Conservation (phyloP, 2,329 filamentous ascomycete genomes). For the Arthrobotrys pseudoclavata region DNA sequence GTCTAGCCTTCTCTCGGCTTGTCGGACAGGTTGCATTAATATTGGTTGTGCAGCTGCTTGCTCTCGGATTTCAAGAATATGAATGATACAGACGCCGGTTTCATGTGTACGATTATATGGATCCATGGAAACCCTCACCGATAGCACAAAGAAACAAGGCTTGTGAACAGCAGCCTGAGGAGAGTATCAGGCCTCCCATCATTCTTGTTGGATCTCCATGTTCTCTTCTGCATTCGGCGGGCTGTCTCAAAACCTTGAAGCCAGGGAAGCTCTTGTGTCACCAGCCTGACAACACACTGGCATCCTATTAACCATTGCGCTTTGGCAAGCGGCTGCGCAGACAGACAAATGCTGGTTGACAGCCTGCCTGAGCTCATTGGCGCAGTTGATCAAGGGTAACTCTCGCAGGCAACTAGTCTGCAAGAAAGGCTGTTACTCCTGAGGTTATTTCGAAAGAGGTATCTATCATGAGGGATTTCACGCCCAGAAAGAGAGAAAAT, state of each 20-base stretch:
- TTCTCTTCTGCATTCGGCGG: conserved; percentile 45
- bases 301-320: conserved; percentile 8
- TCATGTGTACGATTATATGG: conserved; percentile 56
- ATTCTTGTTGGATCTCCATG: conserved; percentile 33
- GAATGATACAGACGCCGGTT: conserved; percentile 49
- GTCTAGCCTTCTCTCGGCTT: conserved; percentile 15
- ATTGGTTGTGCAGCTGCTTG: conserved; percentile 1
- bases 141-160: conserved; percentile 30
- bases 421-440: conserved; percentile 1
- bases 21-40: conserved; percentile 8
- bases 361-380: not conserved
- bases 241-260: conserved; percentile 51
- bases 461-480: conserved; percentile 12
- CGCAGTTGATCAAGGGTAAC: not conserved
- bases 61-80: conserved; percentile 20
- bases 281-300: conserved; percentile 32
- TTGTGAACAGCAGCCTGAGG: conserved; percentile 19
- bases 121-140: conserved; percentile 43
- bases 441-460: conserved; percentile 12
- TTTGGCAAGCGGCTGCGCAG: conserved; percentile 1
- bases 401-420: not conserved
- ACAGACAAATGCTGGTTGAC: conserved; percentile 1
- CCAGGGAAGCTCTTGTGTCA: conserved; percentile 31
- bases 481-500: not conserved
- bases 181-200: conserved; percentile 51